Evolutionary conservation across 2,329 filamentous ascomycete genomes (phyloP).

Genomic region (Fusarium hostae): DNA sequence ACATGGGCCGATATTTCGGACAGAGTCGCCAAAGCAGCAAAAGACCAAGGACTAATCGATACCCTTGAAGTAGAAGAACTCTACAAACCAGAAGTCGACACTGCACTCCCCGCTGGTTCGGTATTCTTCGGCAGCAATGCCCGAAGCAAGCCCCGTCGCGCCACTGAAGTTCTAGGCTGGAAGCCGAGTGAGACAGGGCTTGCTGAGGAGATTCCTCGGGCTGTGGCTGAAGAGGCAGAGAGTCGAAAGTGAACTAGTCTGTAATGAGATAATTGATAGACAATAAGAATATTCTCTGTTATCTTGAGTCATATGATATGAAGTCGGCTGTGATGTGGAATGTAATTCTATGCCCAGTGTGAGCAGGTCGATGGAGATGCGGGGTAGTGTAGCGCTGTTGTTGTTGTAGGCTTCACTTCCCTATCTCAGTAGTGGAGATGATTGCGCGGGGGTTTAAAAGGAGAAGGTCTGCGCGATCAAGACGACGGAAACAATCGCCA

Average conservation of each 20-base stretch:
- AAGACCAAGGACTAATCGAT: slow-evolving; percentile 40
- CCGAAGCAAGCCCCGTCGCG: slow-evolving; percentile 61
- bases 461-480: slow-evolving; percentile 38
- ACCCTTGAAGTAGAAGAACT: slow-evolving; percentile 44
- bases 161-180: slow-evolving; percentile 65
- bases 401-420: slow-evolving; percentile 18
- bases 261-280: background rate
- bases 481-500: slow-evolving; percentile 9
- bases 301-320: background rate
- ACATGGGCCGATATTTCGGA: slow-evolving; percentile 48
- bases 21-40: slow-evolving; percentile 43
- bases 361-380: slow-evolving; percentile 9
- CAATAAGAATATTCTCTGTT: background rate
- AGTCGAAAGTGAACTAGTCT: slow-evolving; percentile 2
- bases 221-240: slow-evolving; percentile 42
- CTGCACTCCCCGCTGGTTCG: slow-evolving; percentile 56
- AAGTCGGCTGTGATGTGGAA: background rate
- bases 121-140: slow-evolving; percentile 69
- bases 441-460: slow-evolving; percentile 9
- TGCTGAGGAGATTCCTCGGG: slow-evolving; percentile 53
- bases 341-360: slow-evolving; percentile 4
- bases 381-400: background rate
- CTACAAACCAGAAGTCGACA: slow-evolving; percentile 56
- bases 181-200: slow-evolving; percentile 60
- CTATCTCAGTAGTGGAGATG: slow-evolving; percentile 11